Evolutionary conservation across 805 yeast genomes (phyloP), one percentile per base, ranked within the genome.

Genomic region (Saccharomycopsis sp.): DNA sequence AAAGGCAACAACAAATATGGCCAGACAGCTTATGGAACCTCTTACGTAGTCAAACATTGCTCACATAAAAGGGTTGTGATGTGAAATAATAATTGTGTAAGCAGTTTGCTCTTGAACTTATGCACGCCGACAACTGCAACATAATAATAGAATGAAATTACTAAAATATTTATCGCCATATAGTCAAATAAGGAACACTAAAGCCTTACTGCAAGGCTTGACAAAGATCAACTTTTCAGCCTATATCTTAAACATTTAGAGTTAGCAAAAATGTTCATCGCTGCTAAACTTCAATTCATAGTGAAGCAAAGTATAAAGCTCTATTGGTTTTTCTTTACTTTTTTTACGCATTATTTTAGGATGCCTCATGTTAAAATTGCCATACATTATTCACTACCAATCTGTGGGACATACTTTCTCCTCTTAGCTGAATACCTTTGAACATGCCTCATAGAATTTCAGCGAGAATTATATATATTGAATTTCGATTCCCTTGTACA

Each of bases 341-440:
- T 29, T 29, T 29, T 29, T 29, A 29, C 37, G 37, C 37, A 29
- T 29, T 29, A 29, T 29, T 29, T 29, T 12, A 29, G 37, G 37
- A 29, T 29, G 37, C 37, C 37, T 29, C 37, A 29, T 29, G 37
- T 29, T n/a, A 44, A 44, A 44, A 44, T 44, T 44, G 48, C 48
- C 48, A 44, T 44, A 44, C 21, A 44, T 44, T 44, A 44, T 44
- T 44, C 48, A 44, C 48, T 44, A 44, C 48, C 48, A 44, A 44
- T 44, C 48, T 44, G 21, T 18, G 48, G 48, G 48, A 44, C 21
- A 29, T 29, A 29, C 37, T 29, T 29, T 29, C 12, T 29, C 12
- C 37, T 29, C 37, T 29, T 29, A 29, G 37, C 37, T 12, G 12
- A 29, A 29, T 29, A 29, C 37, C 37, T 29, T 29, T 29, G 37